Evolutionary conservation across 2,329 filamentous ascomycete genomes (phyloP).

Genomic region (Zymoseptoria crescenta): DNA sequence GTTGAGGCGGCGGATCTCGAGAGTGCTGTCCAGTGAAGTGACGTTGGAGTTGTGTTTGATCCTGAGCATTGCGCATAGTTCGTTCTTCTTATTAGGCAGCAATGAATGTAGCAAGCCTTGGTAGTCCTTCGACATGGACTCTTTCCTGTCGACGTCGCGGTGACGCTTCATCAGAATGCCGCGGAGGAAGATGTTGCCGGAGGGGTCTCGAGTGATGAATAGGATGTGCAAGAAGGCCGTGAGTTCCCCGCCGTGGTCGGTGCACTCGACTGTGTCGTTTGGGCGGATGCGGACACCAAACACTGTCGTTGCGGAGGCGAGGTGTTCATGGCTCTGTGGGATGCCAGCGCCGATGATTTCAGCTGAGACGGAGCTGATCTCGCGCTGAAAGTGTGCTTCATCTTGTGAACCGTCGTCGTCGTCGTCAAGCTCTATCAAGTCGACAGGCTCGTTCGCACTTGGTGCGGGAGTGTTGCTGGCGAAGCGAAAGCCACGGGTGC

Average conservation of each 20-base stretch:
- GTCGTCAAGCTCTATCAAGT: not conserved
- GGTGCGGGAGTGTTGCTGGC: too few species aligned
- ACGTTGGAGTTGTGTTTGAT: conserved; percentile 32
- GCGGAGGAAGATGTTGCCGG: conserved; percentile 26
- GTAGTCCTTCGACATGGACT: conserved; percentile 16
- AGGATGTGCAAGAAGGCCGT: conserved; percentile 35
- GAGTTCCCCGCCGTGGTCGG: conserved; percentile 23
- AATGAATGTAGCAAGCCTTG: not conserved
- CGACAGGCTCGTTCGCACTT: not conserved
- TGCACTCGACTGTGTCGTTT: conserved; percentile 1
- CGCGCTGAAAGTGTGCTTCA: not conserved
- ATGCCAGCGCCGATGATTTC: not conserved
- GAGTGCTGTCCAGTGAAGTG: conserved; percentile 36
- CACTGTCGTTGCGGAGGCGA: not conserved
- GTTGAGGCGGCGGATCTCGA: conserved; percentile 14
- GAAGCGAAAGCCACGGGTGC: too few species aligned
- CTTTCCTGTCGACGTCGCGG: conserved; percentile 26
- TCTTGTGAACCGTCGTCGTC: not conserved
- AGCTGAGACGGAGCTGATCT: not conserved
- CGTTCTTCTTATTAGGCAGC: conserved; percentile 28
- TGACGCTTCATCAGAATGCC: conserved; percentile 33
- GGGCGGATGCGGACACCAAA: not conserved
- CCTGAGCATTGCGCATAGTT: conserved; percentile 38
- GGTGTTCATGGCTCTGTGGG: not conserved
- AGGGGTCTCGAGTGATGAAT: conserved; percentile 27